These are phyloP conservation scores for Actinidia chinensis DNA, from an alignment of 179 eudicot species.

Conservation along the genomic window DNA sequence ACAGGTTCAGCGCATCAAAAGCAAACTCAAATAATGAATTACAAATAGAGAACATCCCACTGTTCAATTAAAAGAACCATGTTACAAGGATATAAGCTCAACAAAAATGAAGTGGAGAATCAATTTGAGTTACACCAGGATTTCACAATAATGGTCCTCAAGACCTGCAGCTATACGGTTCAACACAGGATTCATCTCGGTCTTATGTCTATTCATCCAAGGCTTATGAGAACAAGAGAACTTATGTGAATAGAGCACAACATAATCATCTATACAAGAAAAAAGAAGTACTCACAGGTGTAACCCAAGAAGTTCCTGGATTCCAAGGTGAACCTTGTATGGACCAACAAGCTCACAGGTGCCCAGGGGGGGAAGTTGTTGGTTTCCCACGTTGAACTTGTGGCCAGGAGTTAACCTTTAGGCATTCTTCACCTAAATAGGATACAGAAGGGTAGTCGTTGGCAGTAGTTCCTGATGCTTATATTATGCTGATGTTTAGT, in stretches of 20 bases:
- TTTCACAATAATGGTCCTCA: slow-evolving; percentile 85
- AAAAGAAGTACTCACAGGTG: slow-evolving; percentile 37
- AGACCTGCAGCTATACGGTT: slow-evolving; percentile 75
- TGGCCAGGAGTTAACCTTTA: too few species aligned
- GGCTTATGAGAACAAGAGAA: slow-evolving; percentile 33
- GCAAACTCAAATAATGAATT: neutral
- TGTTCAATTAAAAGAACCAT: neutral
- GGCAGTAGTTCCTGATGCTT: too few species aligned
- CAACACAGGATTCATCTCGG: slow-evolving; percentile 71
- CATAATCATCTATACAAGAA: neutral
- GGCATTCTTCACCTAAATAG: too few species aligned
- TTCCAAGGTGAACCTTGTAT: too few species aligned
- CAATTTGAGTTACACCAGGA: slow-evolving; percentile 56
- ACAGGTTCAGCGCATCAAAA: too few species aligned
- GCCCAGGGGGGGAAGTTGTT: too few species aligned
- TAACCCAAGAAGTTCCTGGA: too few species aligned
- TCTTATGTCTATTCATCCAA: too few species aligned
- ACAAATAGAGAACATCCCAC: neutral
- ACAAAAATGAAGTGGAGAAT: neutral
- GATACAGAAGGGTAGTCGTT: too few species aligned
- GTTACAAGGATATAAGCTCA: neutral
- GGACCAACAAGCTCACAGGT: too few species aligned
- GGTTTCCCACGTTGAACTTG: too few species aligned
- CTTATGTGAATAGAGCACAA: neutral
- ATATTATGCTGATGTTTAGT: too few species aligned